Evolutionary conservation across 768 basidiomycete genomes (phyloP).

Genomic region (Floccularia luteovirens): DNA sequence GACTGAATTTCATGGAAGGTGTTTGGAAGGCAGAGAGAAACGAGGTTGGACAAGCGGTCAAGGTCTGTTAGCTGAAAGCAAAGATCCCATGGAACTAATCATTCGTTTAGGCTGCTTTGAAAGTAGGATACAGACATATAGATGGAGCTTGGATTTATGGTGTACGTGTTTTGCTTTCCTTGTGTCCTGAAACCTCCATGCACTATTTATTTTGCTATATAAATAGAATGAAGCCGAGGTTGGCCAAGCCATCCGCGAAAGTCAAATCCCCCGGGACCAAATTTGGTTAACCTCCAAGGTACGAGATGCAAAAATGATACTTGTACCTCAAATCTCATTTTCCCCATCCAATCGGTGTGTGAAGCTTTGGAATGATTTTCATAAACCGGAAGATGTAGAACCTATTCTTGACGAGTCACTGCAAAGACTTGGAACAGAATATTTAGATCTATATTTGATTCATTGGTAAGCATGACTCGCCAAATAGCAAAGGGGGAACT

Average conservation of each 20-base stretch:
- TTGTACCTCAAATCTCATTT: background rate
- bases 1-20: conserved; percentile 23
- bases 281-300: conserved; percentile 65
- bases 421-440: conserved; percentile 50
- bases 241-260: conserved; percentile 51
- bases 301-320: background rate
- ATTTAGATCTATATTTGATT: conserved; percentile 77
- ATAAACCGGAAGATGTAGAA: conserved; percentile 69
- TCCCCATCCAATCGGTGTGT: no score
- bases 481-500: no score
- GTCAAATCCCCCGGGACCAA: conserved; percentile 52
- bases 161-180: conserved; percentile 22
- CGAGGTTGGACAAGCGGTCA: conserved; percentile 64
- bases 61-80: conserved; percentile 32
- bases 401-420: conserved; percentile 60
- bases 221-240: conserved; percentile 63
- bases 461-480: conserved; percentile 47
- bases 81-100: no score
- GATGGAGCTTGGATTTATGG: conserved; percentile 69
- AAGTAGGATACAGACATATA: conserved; percentile 62
- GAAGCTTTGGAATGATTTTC: conserved; percentile 76
- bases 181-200: background rate
- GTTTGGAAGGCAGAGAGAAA: conserved; percentile 52
- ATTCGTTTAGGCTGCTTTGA: conserved; percentile 42
- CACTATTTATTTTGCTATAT: background rate